Evolutionary conservation across 345 rosid species (phyloP), one percentile per base, ranked within the genome.

Genomic region (Tarenaya hassleriana): DNA sequence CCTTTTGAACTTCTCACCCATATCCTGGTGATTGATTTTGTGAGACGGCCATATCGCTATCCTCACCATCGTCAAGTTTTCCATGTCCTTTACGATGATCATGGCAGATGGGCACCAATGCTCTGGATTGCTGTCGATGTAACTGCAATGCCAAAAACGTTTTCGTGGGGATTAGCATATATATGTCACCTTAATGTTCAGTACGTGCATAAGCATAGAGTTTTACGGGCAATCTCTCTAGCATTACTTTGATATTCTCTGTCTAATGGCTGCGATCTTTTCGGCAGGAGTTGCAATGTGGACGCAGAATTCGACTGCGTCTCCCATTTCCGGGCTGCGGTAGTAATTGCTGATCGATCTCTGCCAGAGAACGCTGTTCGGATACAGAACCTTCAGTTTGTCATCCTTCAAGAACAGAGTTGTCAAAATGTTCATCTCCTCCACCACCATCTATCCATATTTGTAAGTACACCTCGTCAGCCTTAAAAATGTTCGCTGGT

Each of bases 311-410:
- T 68, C 75, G 4, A 88, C 53, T 4, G 58, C 69, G 7, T 92
- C 98, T 12, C 82, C 81, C 97, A 88, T 92, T 41, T 92, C 97
- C 1, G 97, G 97, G 58, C 98, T 92, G 1, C 94, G 88, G 27
- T 85, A 70, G 52, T 19, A 88, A 67, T 88, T 92, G 20, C 79
- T 67, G 17, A 92, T 88, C 14, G 90, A 61, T 54, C 60, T 83
- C 5, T 73, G 64, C 17, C 91, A 79, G 1, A 92, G 81, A 62
- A 75, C 60, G 24, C 71, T 78, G 48, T 92, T 92, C 0, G 87
- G 95, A 47, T 63, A 81, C n/a, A 74, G 46, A 9, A 92, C 56
- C 72, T 81, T 92, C 58, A 65, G 48, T 58, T 88, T 92, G 68
- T 92, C 98, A n/a, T 19, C 62, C 70, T 88, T 81, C 59, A 92